phyloP scores from a whole-genome alignment of 768 basidiomycete species.

The Russula virescens region DNA sequence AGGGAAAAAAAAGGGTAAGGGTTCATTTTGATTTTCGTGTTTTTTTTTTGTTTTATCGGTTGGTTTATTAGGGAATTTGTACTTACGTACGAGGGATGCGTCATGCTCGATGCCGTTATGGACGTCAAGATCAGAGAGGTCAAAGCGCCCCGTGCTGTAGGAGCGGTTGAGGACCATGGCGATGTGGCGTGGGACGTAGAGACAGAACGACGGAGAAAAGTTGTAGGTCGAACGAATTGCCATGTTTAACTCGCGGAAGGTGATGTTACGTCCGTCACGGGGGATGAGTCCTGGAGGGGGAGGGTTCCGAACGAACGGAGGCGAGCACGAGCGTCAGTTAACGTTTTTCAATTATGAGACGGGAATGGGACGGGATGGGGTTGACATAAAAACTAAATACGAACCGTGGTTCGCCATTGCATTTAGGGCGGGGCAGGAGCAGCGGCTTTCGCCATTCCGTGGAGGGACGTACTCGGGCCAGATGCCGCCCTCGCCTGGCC shows the following conservation, averaged over 20 bases:
- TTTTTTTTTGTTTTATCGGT: too few relatives aligned
- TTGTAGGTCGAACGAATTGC: slow-evolving; percentile 57
- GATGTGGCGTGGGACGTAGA: slow-evolving; percentile 56
- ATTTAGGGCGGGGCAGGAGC: slow-evolving; percentile 71
- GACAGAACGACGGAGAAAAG: slow-evolving; percentile 61
- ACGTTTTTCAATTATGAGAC: too few relatives aligned
- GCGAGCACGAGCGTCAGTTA: too few relatives aligned
- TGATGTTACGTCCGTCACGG: slow-evolving; percentile 64
- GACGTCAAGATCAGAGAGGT: slow-evolving; percentile 59
- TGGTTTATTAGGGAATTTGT: too few relatives aligned
- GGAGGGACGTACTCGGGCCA: slow-evolving; percentile 67
- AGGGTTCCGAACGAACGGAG: not conserved
- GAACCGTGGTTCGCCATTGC: slow-evolving; percentile 80
- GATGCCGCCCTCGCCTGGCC: slow-evolving; percentile 50
- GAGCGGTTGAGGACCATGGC: slow-evolving; percentile 52
- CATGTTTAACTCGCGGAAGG: slow-evolving; percentile 44
- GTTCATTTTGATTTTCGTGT: too few relatives aligned
- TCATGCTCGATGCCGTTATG: slow-evolving; percentile 78
- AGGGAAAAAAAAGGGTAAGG: not conserved
- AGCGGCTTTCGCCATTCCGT: slow-evolving; percentile 58
- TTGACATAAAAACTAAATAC: not conserved
- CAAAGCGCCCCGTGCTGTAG: slow-evolving; percentile 53
- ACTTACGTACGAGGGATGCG: slow-evolving; percentile 54
- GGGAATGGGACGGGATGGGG: too few relatives aligned
- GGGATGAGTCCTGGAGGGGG: slow-evolving; percentile 38